Evolutionary conservation across 2,329 filamentous ascomycete genomes (phyloP), one percentile per base, ranked within the genome.

Genomic region (Penicillium crustosum): DNA sequence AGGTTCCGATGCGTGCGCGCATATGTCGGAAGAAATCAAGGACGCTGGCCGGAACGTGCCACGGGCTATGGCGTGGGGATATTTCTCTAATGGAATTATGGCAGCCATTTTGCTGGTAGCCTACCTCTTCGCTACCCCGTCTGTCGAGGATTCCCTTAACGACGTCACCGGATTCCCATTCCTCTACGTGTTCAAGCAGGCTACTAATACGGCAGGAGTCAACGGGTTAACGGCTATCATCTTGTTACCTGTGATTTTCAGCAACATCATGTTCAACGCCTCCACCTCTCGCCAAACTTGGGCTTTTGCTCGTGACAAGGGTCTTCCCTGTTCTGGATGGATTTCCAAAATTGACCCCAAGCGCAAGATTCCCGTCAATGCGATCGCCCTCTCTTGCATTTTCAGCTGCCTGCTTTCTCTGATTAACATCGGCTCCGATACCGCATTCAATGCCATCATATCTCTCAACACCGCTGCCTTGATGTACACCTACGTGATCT

Each of bases 381-480:
- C 79, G 0, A 70, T 77, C 15, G 56, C 56, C 10, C 42, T 73
- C 2, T 72, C 72, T 7, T 67, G 70, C 44, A 29, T 63, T 3
- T 65, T 76, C 61, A 71, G 66, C 41, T 63, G 68, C 1, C 66
- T 79, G 2, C 68, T 82, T 17, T 75, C 76, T 4, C 68, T 82
- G 13, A 82, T 83, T 69, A 82, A 82, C 63, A 79, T 84, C 44
- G 81, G 79, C 17, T 82, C 78, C 13, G 62, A 73, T 3, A 75
- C 77, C 17, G 82, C 82, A 5, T 81, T 83, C 66, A 81, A 82
- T 63, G 80, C 78, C 50, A 79, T 84, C 56, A 75, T 79, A 19
- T 82, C 80, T 3, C 72, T 85, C 1, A 76, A 76, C 25, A 73
- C 78, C 23, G 77, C 75, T 12, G 77, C 79, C 0, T 70, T 83